Percentiles rank a stretch among this genome's conserved stretches.
Conservation (phyloP, 2,329 filamentous ascomycete genomes). For the Pyrenophora teres region DNA sequence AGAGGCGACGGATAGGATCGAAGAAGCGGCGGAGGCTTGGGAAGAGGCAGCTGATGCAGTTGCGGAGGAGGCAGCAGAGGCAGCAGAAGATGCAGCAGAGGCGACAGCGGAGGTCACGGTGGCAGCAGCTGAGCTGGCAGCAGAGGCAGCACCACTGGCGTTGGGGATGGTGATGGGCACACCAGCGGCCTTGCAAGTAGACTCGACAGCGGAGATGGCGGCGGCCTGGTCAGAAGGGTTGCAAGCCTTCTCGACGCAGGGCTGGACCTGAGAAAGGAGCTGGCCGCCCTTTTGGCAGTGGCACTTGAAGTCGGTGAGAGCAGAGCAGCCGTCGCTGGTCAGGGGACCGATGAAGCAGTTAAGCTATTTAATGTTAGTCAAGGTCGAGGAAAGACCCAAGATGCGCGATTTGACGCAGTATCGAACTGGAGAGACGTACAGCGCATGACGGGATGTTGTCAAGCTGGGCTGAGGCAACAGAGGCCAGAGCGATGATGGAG, state of each 20-base stretch:
- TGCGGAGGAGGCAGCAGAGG: conserved; percentile 13
- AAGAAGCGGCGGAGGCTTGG: conserved; percentile 11
- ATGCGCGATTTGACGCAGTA: background rate
- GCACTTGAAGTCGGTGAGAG: conserved; percentile 53
- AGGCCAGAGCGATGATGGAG: conserved; percentile 50
- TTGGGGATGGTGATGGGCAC: conserved; percentile 36
- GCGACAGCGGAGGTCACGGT: conserved; percentile 1
- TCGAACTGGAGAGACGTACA: conserved; percentile 40
- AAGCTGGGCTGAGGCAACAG: conserved; percentile 54
- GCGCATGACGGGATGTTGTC: conserved; percentile 53
- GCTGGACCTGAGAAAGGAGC: conserved; percentile 50
- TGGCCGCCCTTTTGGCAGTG: conserved; percentile 44
- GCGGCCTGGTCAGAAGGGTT: conserved; percentile 42
- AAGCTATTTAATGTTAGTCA: conserved; percentile 46
- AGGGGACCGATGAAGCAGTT: conserved; percentile 53
- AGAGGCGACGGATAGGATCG: conserved; percentile 13
- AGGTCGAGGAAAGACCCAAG: background rate
- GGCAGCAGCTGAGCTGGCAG: conserved; percentile 12
- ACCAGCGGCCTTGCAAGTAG: conserved; percentile 42
- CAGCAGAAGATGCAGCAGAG: conserved; percentile 12
- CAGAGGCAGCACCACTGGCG: conserved; percentile 9
- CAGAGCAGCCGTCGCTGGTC: conserved; percentile 51
- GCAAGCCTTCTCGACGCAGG: conserved; percentile 55
- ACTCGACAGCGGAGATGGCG: conserved; percentile 36
- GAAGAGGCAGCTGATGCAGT: conserved; percentile 15